Conservation (phyloP, 257 asterid genomes). For the Eucommia ulmoides region DNA sequence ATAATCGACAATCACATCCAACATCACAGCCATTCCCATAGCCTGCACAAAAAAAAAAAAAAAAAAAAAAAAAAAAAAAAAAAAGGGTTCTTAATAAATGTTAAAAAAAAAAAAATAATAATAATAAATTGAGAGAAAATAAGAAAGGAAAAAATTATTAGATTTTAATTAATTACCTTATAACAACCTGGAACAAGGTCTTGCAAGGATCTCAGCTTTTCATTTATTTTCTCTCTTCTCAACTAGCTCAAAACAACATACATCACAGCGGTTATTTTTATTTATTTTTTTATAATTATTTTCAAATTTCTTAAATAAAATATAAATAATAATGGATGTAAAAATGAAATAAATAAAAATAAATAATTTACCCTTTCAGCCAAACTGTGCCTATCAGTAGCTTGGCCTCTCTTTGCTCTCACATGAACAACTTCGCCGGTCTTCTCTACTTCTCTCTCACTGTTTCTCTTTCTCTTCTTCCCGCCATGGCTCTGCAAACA, state of each 20-base stretch:
- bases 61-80: not conserved
- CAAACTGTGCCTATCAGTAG: constrained; percentile 93
- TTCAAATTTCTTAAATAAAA: not conserved
- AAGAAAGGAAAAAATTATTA: not conserved
- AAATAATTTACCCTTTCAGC: constrained; percentile 72
- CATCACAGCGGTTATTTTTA: no score
- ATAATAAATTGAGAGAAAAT: not conserved
- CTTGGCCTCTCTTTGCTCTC: constrained; percentile 98
- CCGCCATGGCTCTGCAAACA: constrained; percentile 30
- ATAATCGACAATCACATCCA: constrained; percentile 81
- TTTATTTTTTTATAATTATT: not conserved
- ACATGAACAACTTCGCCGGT: constrained; percentile 90
- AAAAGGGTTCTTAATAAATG: not conserved
- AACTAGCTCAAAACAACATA: constrained; percentile 26
- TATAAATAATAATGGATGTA: not conserved
- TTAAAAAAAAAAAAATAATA: not conserved
- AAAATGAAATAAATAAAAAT: not conserved
- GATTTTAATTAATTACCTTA: constrained; percentile 33
- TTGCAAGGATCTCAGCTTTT: constrained; percentile 75
- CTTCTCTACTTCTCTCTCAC: constrained; percentile 38
- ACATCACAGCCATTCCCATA: constrained; percentile 98
- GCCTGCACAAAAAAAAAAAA: constrained; percentile 36
- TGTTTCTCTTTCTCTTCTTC: constrained; percentile 56
- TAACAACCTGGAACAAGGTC: constrained; percentile 96
- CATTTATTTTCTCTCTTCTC: constrained; percentile 86